Evolutionary conservation across 2,329 filamentous ascomycete species (phyloP).

Genomic region (Phaeomoniella chlamydospora): DNA sequence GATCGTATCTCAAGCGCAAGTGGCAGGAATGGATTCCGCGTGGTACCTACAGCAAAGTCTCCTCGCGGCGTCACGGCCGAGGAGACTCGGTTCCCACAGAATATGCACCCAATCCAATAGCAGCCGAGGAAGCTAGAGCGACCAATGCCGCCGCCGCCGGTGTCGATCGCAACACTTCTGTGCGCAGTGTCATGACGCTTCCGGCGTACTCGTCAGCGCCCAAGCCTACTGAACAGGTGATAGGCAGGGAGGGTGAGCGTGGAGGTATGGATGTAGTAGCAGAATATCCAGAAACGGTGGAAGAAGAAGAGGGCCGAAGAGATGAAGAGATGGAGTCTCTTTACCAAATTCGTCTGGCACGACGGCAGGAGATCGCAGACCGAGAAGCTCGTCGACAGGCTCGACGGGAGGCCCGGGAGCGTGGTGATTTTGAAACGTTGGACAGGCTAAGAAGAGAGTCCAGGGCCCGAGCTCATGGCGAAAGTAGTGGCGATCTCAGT

Average conservation of each 20-base stretch:
- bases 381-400: conserved; percentile 60
- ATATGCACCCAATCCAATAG: conserved; percentile 15
- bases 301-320: conserved; percentile 63
- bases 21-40: conserved; percentile 36
- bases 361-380: conserved; percentile 61
- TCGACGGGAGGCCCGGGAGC: conserved; percentile 55
- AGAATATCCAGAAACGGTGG: conserved; percentile 65
- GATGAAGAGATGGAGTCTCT: conserved; percentile 87
- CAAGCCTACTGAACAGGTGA: conserved; percentile 61
- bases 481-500: conserved; percentile 21
- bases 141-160: conserved; percentile 17
- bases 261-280: conserved; percentile 83
- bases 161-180: conserved; percentile 69
- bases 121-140: conserved; percentile 14
- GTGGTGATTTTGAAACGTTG: conserved; percentile 57
- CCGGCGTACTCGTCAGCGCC: conserved; percentile 68
- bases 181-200: conserved; percentile 88
- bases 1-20: conserved; percentile 32
- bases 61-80: conserved; percentile 8
- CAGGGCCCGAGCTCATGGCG: conserved; percentile 30
- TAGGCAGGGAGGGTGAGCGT: conserved; percentile 80
- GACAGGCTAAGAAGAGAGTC: conserved; percentile 45
- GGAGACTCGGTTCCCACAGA: conserved; percentile 5
- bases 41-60: conserved; percentile 25
- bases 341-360: conserved; percentile 72